A percentile compares a stretch with the other conserved stretches of the same genome.
Evolutionary conservation across 495 filamentous ascomycete genomes (phyloP).

Genomic region (Penicillium cataractarum): DNA sequence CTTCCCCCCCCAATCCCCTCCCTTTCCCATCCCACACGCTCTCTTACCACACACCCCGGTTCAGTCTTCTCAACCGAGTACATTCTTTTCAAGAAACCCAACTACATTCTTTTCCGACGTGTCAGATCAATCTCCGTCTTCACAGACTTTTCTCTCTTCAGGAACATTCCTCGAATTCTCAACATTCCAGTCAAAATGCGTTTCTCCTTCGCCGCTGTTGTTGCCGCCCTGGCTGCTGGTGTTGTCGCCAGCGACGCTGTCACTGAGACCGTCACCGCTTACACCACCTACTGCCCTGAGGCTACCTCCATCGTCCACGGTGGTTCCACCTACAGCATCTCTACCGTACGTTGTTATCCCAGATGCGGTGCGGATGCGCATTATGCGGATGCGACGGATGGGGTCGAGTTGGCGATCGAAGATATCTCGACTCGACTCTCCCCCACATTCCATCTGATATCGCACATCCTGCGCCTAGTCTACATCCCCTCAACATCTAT

Average conservation of each 20-base stretch:
- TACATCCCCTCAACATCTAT: slow-evolving; percentile 5
- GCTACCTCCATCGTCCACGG: slow-evolving; percentile 72
- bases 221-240: slow-evolving; percentile 65
- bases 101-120: slow-evolving; percentile 56
- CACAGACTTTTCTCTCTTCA: slow-evolving; percentile 2
- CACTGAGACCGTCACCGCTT: slow-evolving; percentile 78
- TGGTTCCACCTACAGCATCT: slow-evolving; percentile 77
- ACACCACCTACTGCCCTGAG: slow-evolving; percentile 85
- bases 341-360: slow-evolving; percentile 56
- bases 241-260: slow-evolving; percentile 57
- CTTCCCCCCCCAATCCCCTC: slow-evolving; percentile 20
- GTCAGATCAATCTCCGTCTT: slow-evolving; percentile 8
- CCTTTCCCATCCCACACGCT: slow-evolving; percentile 28
- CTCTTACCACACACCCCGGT: slow-evolving; percentile 34
- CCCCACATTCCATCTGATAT: slow-evolving; percentile 3
- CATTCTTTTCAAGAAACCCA: slow-evolving; percentile 58
- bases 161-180: slow-evolving; percentile 28
- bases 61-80: slow-evolving; percentile 48
- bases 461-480: not conserved
- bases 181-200: slow-evolving; percentile 71
- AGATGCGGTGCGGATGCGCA: not conserved
- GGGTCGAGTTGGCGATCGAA: not conserved
- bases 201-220: slow-evolving; percentile 77
- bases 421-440: not conserved
- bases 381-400: not conserved